Evolutionary conservation across 2,329 filamentous ascomycete genomes (phyloP).

Genomic region (Catunica adiposa): DNA sequence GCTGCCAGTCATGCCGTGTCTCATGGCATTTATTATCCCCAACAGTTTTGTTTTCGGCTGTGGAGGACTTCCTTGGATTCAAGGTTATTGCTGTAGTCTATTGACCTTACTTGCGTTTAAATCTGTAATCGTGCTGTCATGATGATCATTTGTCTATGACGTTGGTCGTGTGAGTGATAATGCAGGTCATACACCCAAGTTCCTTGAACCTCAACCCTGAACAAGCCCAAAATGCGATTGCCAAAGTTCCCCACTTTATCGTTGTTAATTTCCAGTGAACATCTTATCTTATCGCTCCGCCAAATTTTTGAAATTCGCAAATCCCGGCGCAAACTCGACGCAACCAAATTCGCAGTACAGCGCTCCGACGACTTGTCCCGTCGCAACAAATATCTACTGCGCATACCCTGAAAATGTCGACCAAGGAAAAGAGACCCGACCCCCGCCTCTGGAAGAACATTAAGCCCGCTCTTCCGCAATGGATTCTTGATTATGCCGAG

Average conservation of each 20-base stretch:
- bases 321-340: neutral
- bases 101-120: neutral
- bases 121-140: too few species aligned
- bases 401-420: neutral
- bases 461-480: slow-evolving; percentile 33
- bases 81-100: too few species aligned
- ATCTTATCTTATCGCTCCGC: slow-evolving; percentile 14
- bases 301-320: slow-evolving; percentile 13
- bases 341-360: neutral
- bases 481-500: slow-evolving; percentile 69
- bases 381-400: neutral
- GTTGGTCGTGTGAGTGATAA: too few species aligned
- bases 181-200: too few species aligned
- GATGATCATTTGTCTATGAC: too few species aligned
- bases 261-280: neutral
- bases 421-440: slow-evolving; percentile 24
- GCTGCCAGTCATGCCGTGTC: neutral
- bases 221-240: neutral
- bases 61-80: too few species aligned
- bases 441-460: slow-evolving; percentile 30
- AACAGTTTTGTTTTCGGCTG: neutral
- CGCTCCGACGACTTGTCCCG: neutral
- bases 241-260: slow-evolving; percentile 1
- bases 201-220: neutral
- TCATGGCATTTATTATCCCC: neutral